Conservation (phyloP, 1,139 yeast species). For the Pichia sp. region DNA sequence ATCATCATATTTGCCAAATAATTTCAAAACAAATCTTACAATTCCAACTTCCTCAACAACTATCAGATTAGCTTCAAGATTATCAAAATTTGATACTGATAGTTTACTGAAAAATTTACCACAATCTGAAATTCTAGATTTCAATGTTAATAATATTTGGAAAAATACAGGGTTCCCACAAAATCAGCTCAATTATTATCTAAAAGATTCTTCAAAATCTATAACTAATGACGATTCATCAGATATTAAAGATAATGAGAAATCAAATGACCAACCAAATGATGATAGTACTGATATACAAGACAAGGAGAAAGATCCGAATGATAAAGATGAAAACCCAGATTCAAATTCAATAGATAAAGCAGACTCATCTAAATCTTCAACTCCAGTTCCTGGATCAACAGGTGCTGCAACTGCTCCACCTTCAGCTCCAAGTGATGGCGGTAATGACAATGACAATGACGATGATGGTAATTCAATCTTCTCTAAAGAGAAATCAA, state of each 20-base stretch:
- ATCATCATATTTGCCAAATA: no score
- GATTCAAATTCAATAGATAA: background rate
- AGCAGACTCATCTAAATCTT: slow-evolving; percentile 2
- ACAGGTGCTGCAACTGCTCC: slow-evolving; percentile 17
- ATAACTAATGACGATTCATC: slow-evolving; percentile 2
- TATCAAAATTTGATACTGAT: slow-evolving; percentile 18
- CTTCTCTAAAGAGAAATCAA: slow-evolving; percentile 18
- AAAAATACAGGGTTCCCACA: background rate
- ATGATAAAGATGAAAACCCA: slow-evolving; percentile 5
- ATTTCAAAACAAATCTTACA: background rate
- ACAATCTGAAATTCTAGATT: background rate
- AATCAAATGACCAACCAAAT: background rate
- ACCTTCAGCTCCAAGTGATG: slow-evolving; percentile 21
- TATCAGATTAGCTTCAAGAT: slow-evolving; percentile 18
- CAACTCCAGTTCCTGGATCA: slow-evolving; percentile 8
- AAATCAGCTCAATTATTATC: background rate
- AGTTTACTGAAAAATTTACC: background rate
- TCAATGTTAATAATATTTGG: slow-evolving; percentile 5
- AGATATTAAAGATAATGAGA: slow-evolving; percentile 1
- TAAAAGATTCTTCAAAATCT: slow-evolving; percentile 3
- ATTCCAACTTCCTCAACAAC: background rate
- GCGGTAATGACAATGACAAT: slow-evolving; percentile 9
- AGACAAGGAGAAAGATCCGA: slow-evolving; percentile 11
- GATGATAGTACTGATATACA: slow-evolving; percentile 1
- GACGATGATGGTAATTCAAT: slow-evolving; percentile 11